phyloP scores from a whole-genome alignment of 2,329 filamentous ascomycete genomes.

The Ceratocystis lukuohia region DNA sequence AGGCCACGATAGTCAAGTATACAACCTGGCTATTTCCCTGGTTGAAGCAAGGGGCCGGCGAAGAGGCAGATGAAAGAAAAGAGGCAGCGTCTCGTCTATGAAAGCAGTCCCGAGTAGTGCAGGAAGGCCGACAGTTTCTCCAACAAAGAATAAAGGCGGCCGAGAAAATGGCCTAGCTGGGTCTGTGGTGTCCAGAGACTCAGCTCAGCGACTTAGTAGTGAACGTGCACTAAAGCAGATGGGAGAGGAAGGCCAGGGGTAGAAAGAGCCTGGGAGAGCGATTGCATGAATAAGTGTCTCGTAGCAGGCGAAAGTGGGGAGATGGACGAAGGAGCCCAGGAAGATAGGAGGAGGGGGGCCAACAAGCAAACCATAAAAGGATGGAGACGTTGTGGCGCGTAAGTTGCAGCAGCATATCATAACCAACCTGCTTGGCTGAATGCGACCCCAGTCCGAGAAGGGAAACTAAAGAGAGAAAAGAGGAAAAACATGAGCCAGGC shows the following conservation, averaged over 20 bases:
- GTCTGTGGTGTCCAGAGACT: background rate
- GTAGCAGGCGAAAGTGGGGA: background rate
- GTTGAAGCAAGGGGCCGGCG: too few species aligned
- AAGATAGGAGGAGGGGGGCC: background rate
- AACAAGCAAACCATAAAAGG: background rate
- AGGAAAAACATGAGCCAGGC: background rate
- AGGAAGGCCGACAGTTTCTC: background rate
- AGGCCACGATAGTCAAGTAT: too few species aligned
- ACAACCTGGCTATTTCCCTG: too few species aligned
- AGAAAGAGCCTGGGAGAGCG: background rate
- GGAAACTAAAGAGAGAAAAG: background rate
- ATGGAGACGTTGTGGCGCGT: background rate
- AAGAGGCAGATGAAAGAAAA: too few species aligned
- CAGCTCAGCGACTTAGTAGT: background rate
- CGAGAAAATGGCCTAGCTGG: background rate
- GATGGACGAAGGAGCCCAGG: background rate
- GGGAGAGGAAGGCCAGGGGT: background rate
- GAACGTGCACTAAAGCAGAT: background rate
- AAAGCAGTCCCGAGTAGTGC: background rate
- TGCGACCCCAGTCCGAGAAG: background rate
- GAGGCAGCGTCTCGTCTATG: background rate
- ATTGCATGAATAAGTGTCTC: background rate
- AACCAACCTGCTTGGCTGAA: background rate
- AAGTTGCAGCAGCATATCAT: background rate
- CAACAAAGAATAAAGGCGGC: background rate